Evolutionary conservation across 768 basidiomycete genomes (phyloP).

Genomic region (Butyriboletus loyo): DNA sequence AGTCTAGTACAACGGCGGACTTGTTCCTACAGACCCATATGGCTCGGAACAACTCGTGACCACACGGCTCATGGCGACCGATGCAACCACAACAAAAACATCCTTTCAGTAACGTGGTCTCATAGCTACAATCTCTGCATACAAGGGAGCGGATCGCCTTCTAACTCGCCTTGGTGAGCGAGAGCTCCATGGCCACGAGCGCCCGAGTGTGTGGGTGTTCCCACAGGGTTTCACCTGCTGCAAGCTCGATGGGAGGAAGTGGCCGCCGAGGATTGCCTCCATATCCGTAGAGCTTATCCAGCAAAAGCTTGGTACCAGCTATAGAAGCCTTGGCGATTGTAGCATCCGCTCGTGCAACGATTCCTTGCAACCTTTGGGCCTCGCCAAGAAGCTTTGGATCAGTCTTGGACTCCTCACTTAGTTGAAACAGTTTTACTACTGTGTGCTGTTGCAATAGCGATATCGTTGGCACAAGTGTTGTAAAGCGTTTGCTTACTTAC

Average conservation of each 20-base stretch:
- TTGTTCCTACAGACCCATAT: not conserved
- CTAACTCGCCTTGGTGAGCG: constrained; percentile 40
- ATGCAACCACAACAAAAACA: not conserved
- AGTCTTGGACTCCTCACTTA: constrained; percentile 54
- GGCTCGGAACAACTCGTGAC: constrained; percentile 2
- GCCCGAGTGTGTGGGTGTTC: constrained; percentile 68
- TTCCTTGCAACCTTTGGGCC: constrained; percentile 73
- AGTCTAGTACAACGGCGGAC: not conserved
- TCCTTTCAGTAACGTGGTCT: not conserved
- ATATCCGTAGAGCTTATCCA: constrained; percentile 76
- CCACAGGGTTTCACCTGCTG: constrained; percentile 61
- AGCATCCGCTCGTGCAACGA: constrained; percentile 77
- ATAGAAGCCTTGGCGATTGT: constrained; percentile 76
- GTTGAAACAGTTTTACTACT: constrained; percentile 55
- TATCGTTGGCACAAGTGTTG: not conserved
- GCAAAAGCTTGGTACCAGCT: constrained; percentile 77
- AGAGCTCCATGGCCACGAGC: constrained; percentile 62
- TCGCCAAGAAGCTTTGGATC: constrained; percentile 59
- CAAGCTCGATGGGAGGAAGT: constrained; percentile 59
- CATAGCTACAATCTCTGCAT: not conserved
- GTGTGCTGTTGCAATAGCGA: constrained; percentile 44
- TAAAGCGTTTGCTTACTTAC: constrained; percentile 37
- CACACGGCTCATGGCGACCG: not conserved
- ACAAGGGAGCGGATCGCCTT: not conserved
- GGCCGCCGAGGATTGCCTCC: constrained; percentile 80